These are phyloP conservation scores for Scenedesmus sp. DNA, from an alignment of 163 green algal species.

Conservation along the genomic window DNA sequence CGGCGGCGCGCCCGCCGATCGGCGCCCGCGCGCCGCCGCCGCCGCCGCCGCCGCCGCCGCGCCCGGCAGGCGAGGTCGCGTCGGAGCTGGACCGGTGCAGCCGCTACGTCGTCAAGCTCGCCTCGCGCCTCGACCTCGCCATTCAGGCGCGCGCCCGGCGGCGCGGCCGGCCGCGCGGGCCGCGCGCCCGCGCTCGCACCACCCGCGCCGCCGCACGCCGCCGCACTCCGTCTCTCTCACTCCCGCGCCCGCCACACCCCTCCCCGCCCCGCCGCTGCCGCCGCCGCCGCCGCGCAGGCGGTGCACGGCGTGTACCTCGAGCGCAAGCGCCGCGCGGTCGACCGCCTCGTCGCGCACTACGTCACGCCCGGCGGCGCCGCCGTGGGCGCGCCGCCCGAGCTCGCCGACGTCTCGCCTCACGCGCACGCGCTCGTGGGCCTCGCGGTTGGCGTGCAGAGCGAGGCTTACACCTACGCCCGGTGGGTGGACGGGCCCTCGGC, in stretches of 20 bases:
- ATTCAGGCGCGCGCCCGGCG: constrained; percentile 19
- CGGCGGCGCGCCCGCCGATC: too few species aligned
- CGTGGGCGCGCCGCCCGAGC: constrained; percentile 17
- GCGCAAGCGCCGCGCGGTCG: constrained; percentile 18
- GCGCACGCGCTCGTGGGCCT: constrained; percentile 27
- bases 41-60: too few species aligned
- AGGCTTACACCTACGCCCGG: constrained; percentile 44
- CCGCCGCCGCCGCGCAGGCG: background rate
- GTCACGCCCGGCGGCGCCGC: constrained; percentile 15
- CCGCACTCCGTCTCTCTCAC: too few species aligned
- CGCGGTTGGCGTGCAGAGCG: constrained; percentile 13
- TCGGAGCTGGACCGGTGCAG: constrained; percentile 40
- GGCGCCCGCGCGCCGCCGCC: too few species aligned
- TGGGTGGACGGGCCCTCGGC: too few species aligned
- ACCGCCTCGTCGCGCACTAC: constrained; percentile 17
- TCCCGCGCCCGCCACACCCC: too few species aligned
- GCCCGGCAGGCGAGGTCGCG: constrained; percentile 29
- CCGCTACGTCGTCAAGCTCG: constrained; percentile 26
- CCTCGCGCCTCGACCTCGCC: constrained; percentile 10
- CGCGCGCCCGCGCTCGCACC: too few species aligned
- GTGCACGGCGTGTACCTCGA: constrained; percentile 29
- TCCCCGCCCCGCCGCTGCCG: too few species aligned
- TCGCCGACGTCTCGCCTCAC: constrained; percentile 19
- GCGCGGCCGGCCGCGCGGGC: too few species aligned
- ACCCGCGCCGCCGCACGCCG: too few species aligned